Evolutionary conservation across 2,329 filamentous ascomycete species (phyloP), one percentile per base, ranked within the genome.

Genomic region (Colletotrichum shisoi): DNA sequence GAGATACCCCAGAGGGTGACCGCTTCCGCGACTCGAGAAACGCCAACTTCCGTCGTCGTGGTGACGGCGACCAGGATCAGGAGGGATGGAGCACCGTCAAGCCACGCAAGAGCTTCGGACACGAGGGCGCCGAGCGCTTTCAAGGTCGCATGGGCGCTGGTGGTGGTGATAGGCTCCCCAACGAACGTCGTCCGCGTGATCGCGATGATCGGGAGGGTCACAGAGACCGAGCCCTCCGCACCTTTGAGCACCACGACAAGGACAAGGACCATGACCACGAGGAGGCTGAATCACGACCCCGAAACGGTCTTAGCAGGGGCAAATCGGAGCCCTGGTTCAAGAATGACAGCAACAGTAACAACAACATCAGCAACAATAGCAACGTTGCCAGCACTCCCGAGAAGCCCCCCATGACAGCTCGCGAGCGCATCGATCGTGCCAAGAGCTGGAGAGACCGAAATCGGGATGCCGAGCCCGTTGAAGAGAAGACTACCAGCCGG

Each of bases 291-390:
- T 82, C 80, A 39, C 79, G 83, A 62, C 86, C 88, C 68, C 88
- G 89, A 71, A 91, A 91, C 74, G 88, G 87, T 31, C 80, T 84
- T 52, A 84, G 82, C 64, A 87, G 91, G 73, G 88, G 84, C 70
- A 89, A 89, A 77, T 82, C 88, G 57, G 92, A 89, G 66, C 87
- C 88, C n/a, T 96, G 91, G 93, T 89, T 88, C 75, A 89, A 87
- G 74, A 88, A 88, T 57, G 84, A 82, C 39, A 80, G 76, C 66
- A 78, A 75, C 70, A 74, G 76, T 52, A 80, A 76, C 66, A 78
- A 74, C 70, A 75, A 76, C 54, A 73, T 77, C 42, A 76, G 70
- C 39, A 72, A 63, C 24, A 77, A 80, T 27, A 71, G 17, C 17
- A 58, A 39, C 27, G 45, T 21, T 7, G 44, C 19, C 56, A 58